These are phyloP conservation scores for Silene noctiflora DNA, from an alignment of 179 eudicot species.

Conservation along the genomic window DNA sequence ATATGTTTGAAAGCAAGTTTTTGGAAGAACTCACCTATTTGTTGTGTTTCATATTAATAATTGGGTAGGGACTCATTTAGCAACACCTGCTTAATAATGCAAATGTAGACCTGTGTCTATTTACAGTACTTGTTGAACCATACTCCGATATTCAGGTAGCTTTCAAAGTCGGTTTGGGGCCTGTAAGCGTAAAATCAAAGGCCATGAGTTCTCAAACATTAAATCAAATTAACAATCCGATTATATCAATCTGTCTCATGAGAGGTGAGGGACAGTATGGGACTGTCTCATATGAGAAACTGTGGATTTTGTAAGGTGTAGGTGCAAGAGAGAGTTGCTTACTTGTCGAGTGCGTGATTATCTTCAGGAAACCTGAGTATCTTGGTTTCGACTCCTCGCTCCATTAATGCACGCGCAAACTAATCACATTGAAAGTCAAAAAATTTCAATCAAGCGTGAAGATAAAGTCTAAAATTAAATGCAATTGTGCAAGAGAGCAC, in stretches of 20 bases:
- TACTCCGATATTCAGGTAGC: conserved; percentile 79
- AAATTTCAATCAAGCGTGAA: background rate
- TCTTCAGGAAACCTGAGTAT: conserved; percentile 78
- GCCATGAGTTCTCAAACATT: background rate
- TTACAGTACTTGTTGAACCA: conserved; percentile 90
- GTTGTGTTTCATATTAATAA: conserved; percentile 14
- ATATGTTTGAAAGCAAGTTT: conserved; percentile 1
- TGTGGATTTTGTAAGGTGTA: too few relatives aligned
- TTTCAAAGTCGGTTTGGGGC: conserved; percentile 85
- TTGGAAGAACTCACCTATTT: conserved; percentile 25
- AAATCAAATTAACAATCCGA: background rate
- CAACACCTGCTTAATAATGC: background rate
- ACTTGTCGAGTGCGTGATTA: conserved; percentile 67
- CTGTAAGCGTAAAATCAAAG: conserved; percentile 42
- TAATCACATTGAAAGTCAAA: conserved; percentile 21
- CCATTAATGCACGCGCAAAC: conserved; percentile 78
- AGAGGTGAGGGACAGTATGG: too few relatives aligned
- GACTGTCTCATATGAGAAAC: background rate
- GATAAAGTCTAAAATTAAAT: background rate
- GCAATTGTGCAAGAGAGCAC: background rate
- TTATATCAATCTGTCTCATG: background rate
- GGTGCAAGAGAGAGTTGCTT: conserved; percentile 16
- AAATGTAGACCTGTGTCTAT: conserved; percentile 20
- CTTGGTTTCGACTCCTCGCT: conserved; percentile 74
- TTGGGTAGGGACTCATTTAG: background rate